Percentiles rank a stretch among this genome's conserved stretches.
Evolutionary conservation across 192 early-diverging fungal species (phyloP).

Genomic region (Coemansia sp.): DNA sequence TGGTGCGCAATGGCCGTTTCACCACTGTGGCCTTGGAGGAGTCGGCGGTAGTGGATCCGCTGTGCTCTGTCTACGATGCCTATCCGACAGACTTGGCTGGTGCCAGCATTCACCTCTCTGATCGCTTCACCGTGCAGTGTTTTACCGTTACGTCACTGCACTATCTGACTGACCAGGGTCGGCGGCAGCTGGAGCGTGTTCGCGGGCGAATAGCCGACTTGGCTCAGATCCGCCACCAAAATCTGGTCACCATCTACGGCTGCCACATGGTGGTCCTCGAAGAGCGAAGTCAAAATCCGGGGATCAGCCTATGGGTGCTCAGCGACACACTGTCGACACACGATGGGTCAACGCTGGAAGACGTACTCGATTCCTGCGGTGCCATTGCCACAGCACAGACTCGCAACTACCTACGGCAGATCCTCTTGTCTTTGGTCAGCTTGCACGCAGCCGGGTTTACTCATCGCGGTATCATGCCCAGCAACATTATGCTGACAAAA

Average conservation of each 20-base stretch:
- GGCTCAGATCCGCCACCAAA: conserved; percentile 57
- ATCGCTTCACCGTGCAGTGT: conserved; percentile 48
- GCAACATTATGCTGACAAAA: conserved; percentile 37
- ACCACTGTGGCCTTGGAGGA: conserved; percentile 44
- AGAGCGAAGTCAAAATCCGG: conserved; percentile 23
- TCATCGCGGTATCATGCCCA: conserved; percentile 56
- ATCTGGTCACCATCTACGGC: conserved; percentile 61
- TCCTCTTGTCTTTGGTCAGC: conserved; percentile 62
- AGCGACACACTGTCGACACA: conserved; percentile 34
- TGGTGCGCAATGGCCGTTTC: conserved; percentile 23
- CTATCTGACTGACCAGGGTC: conserved; percentile 38
- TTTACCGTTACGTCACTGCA: conserved; percentile 27
- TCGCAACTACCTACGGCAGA: conserved; percentile 65
- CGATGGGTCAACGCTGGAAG: conserved; percentile 57
- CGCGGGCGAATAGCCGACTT: conserved; percentile 40
- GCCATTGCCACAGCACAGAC: conserved; percentile 56
- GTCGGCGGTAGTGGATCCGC: conserved; percentile 16
- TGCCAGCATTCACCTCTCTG: conserved; percentile 34
- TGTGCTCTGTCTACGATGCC: conserved; percentile 47
- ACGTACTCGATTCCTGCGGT: conserved; percentile 66
- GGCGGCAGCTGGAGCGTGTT: conserved; percentile 58
- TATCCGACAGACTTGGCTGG: conserved; percentile 47
- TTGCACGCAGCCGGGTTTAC: conserved; percentile 67
- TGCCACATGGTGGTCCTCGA: conserved; percentile 51
- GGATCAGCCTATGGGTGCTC: conserved; percentile 32